Base-by-base conservation (phyloP, 2,329 filamentous ascomycete genomes). In the Nothomitra cinnamomea region DNA sequence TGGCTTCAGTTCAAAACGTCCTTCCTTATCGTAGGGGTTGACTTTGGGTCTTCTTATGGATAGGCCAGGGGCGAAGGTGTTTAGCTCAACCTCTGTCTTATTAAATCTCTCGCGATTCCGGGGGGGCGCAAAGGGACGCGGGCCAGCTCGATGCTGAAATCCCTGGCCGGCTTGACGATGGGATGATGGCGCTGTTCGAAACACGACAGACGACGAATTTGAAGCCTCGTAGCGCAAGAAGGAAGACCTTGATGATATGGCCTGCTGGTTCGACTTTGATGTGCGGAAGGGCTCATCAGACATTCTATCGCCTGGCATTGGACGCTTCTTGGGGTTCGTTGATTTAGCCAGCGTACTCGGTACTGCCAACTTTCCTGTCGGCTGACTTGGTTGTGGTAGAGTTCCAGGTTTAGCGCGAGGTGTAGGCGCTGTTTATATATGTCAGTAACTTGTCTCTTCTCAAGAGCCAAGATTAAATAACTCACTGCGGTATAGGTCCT, bases 61-160 rank as follows among this genome's bases (percentile, higher is more conserved):
- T 12, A 53, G 35, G 3, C 52, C 52, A 36, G 52, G 52, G 4
- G 52, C 52, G 32, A 48, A 48, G 19, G 45, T 24, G 17, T 28
- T 24, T 19, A 10, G 13, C 24, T 4, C 22, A 2, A n/a, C 5
- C 32, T 49, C 7, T 2, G 3, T 22, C 32, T 49, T 19, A 15
- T 49, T 19, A 17, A 12, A 10, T 19, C 3, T 22, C 24, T 8
- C n/a, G 10, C 13, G 2, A 8, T 7, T 8, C 24, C 22, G 43
- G n/a, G 43, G 19, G 7, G 17, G 17, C 8, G 22, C 4, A 5
- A 4, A 15, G 22, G 43, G 8, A 10, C n/a, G 19, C 21, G 45
- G 45, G 15, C 32, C 45, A 17, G 25, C 45, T 13, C 45, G 43
- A 12, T 32, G 45, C 4, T 35, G n/a, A 10, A 10, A 28, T n/a